Evolutionary conservation across 306 rosid genomes (phyloP), one percentile per base, ranked within the genome.

Genomic region (Lagenaria siceraria): DNA sequence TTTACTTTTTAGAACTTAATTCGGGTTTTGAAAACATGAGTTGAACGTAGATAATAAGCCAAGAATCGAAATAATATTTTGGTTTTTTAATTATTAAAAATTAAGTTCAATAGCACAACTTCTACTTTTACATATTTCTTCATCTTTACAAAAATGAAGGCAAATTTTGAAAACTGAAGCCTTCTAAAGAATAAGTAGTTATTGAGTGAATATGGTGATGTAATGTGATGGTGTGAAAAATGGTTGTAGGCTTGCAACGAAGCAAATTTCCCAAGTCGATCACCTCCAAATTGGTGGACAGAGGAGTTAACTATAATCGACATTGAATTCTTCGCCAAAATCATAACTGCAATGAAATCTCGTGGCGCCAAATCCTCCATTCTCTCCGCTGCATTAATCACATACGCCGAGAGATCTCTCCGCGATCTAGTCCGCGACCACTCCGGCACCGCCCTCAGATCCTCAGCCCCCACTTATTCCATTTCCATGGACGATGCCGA

Each of bases 201-300:
- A 29, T 29, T 29, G 31, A 29, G 31, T 29, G 31, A 1, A 29
- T 29, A 29, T 29, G 31, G 31, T 29, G 31, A 29, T 29, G 31
- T 29, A 29, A n/a, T n/a, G n/a, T n/a, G n/a, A n/a, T n/a, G n/a
- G n/a, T n/a, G n/a, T n/a, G n/a, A n/a, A 29, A 29, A 29, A 29
- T 29, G 31, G 31, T 29, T 29, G 31, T 29, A 29, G 31, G 31
- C 31, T 4, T 87, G 89, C 77, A 83, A 82, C 31, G 99, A 95
- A 79, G 89, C 93, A 0, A 90, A 75, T 24, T 90, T 89, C 46
- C 97, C 97, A 0, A 88, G 90, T 78, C 88, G 93, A 0, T 79
- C 99, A 10, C 97, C 97, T 25, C 89, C 92, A 43, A 90, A 90
- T 15, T 90, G 97, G 99, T 95, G 97, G 97, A 88, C 93, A n/a